phyloP scores from a whole-genome alignment of 108 stramenopile genomes.

The Ochromonas danica region DNA sequence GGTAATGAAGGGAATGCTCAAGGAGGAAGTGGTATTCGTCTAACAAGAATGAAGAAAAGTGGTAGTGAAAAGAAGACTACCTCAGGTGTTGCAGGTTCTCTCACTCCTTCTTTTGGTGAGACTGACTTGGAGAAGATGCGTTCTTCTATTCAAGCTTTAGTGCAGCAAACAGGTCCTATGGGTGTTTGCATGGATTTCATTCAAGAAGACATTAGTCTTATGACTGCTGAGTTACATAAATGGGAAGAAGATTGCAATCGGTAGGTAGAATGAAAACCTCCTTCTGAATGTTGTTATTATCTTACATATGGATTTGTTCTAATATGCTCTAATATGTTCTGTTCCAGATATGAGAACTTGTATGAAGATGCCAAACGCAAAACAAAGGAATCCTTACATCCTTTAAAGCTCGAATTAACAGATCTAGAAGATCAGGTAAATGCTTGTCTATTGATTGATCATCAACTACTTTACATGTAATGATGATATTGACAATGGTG shows the following conservation, averaged over 20 bases:
- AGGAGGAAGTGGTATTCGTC: conserved; percentile 19
- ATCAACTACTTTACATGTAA: background rate
- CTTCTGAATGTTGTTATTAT: background rate
- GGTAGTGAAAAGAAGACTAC: conserved; percentile 34
- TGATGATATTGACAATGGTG: background rate
- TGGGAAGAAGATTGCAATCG: conserved; percentile 51
- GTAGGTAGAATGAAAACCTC: background rate
- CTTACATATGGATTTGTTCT: background rate
- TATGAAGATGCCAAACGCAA: conserved; percentile 43
- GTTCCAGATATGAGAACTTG: conserved; percentile 30
- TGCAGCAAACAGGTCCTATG: conserved; percentile 65
- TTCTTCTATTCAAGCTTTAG: conserved; percentile 61
- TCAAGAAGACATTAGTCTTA: conserved; percentile 59
- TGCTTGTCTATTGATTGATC: too few relatives aligned
- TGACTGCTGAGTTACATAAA: conserved; percentile 59
- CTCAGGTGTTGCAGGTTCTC: background rate
- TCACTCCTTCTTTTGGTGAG: background rate
- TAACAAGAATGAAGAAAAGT: background rate
- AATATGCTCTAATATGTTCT: background rate
- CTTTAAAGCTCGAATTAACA: conserved; percentile 52
- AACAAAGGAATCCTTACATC: conserved; percentile 45
- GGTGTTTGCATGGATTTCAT: conserved; percentile 68
- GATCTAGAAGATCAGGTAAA: conserved; percentile 60
- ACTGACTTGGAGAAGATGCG: conserved; percentile 59
- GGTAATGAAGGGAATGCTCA: too few relatives aligned